Evolutionary conservation across 176 grass and related monocot species (phyloP).

Genomic region (Oryza glaberrima): DNA sequence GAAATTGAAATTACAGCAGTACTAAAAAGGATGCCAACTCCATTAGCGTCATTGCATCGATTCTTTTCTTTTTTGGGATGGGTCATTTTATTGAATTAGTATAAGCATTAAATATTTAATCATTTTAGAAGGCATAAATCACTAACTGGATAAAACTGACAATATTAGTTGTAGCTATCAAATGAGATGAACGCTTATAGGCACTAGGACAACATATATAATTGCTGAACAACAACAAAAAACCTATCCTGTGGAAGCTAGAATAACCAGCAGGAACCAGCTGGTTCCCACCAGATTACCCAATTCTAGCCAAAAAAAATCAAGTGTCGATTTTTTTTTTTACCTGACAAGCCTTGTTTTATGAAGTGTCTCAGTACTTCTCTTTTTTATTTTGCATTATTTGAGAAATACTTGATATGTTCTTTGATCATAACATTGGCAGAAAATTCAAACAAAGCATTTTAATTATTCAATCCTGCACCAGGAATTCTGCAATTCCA

Average conservation of each 20-base stretch:
- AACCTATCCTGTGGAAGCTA: background rate
- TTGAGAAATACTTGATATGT: background rate
- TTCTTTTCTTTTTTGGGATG: background rate
- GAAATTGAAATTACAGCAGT: background rate
- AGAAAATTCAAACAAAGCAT: background rate
- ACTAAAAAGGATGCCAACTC: background rate
- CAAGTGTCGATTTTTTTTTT: background rate
- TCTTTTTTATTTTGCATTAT: background rate
- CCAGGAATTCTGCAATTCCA: background rate
- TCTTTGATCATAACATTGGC: background rate
- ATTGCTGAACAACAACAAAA: background rate
- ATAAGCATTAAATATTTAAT: background rate
- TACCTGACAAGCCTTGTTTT: background rate
- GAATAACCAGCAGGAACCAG: background rate
- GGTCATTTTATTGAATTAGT: background rate
- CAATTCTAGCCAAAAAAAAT: background rate
- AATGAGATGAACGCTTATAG: slow-evolving; percentile 5
- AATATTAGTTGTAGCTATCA: background rate
- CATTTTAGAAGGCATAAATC: slow-evolving; percentile 13
- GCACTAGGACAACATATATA: background rate
- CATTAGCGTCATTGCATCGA: background rate
- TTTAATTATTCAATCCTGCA: background rate
- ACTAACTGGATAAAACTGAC: background rate
- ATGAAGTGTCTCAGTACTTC: background rate
- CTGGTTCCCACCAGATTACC: background rate